Evolutionary conservation across 2,329 filamentous ascomycete species (phyloP), one percentile per base, ranked within the genome.

Genomic region (Kalmusia sp.): DNA sequence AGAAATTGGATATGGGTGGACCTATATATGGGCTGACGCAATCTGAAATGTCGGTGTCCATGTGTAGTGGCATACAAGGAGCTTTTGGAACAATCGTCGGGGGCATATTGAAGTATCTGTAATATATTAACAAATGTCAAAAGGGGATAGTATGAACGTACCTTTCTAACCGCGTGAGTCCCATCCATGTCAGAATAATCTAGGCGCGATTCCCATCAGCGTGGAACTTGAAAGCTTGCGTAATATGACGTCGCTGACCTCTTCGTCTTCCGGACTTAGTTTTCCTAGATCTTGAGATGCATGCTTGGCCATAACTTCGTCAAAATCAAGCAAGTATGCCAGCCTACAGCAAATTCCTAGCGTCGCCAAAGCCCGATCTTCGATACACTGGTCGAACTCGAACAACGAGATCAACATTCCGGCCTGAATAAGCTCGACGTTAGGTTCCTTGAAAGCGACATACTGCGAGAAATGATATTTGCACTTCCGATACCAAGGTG

Each of bases 381-480:
- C 40, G 3, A 63, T 39, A 22, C 50, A 51, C 7, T 63, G 61
- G 7, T 50, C 41, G 35, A 60, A 52, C 37, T 63, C 61, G 30
- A 59, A 60, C 3, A 63, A 22, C 1, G 61, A 54, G 25, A 63
- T 54, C 4, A 62, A 45, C 28, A 63, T 58, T 2, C 61, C 61
- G 5, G 52, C 54, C 37, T 63, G 61, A 2, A 62, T 40, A 4
- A 57, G 8, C 15, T 55, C 52, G 24, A 63, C 30, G 14, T 33
- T 38, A n/a, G 57, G 54, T 21, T 55, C 49, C 7, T 14, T 21
- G 14, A 63, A 33, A n/a, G 52, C 46, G 6, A 55, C 51, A 49
- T 35, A 57, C 4, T 61, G 54, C 6, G 49, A 49, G 21, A 58
- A 59, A 34, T 55, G 50, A 35, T 59, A 54, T 30, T 63, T 63